These are phyloP conservation scores for Backusella mclennaniae DNA, from an alignment of 192 early-diverging fungal species.

Conservation along the genomic window DNA sequence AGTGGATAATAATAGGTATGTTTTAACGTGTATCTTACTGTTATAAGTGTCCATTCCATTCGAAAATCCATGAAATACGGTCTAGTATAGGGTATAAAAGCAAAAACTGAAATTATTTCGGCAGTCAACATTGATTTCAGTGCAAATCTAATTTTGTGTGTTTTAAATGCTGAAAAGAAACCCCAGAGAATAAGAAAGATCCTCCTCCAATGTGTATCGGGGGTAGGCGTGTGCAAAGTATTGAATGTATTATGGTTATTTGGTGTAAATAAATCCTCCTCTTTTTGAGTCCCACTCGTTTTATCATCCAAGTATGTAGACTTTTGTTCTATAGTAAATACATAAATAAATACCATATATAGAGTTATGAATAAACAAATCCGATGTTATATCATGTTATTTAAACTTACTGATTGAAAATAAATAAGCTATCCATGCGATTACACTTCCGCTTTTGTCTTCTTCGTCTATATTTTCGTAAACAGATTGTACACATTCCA, in stretches of 20 bases:
- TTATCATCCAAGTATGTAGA: background rate
- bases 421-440: background rate
- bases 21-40: slow-evolving; percentile 24
- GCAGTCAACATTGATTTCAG: slow-evolving; percentile 65
- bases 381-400: background rate
- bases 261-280: background rate
- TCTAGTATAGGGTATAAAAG: slow-evolving; percentile 55
- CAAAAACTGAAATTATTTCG: slow-evolving; percentile 57
- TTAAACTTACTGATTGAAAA: background rate
- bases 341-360: background rate
- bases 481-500: slow-evolving; percentile 23
- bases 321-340: background rate
- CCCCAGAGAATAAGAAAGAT: slow-evolving; percentile 57
- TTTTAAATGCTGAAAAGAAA: slow-evolving; percentile 53
- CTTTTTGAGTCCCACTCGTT: background rate
- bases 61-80: slow-evolving; percentile 54
- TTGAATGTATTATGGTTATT: slow-evolving; percentile 31
- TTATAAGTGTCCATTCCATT: slow-evolving; percentile 73
- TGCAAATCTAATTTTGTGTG: slow-evolving; percentile 67
- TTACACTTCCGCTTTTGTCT: background rate
- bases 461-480: background rate
- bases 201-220: slow-evolving; percentile 41
- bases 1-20: no score
- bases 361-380: background rate
- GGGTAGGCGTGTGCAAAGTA: slow-evolving; percentile 58